These are phyloP conservation scores for Artemisia argyi DNA, from an alignment of 129 eudicot genomes.

Conservation along the genomic window DNA sequence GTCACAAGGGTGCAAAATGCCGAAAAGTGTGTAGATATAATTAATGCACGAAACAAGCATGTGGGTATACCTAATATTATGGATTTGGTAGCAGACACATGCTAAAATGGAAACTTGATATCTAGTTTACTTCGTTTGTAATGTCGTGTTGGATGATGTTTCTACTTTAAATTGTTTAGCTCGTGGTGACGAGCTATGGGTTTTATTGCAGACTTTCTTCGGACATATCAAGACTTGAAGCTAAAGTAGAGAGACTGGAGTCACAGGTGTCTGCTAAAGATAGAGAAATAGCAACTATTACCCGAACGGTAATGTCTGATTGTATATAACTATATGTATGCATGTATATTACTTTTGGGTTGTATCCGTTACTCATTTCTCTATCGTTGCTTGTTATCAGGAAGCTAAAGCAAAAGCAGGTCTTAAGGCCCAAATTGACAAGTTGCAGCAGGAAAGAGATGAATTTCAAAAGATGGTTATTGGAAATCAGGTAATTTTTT, in stretches of 20 bases:
- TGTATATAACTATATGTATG: neutral
- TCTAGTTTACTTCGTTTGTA: slow-evolving; percentile 15
- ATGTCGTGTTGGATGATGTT: slow-evolving; percentile 6
- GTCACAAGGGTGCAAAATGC: slow-evolving; percentile 5
- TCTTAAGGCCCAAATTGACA: slow-evolving; percentile 83
- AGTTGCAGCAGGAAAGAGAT: slow-evolving; percentile 96
- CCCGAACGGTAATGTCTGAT: slow-evolving; percentile 62
- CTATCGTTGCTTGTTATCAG: slow-evolving; percentile 33
- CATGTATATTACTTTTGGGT: neutral
- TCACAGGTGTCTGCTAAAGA: slow-evolving; percentile 74
- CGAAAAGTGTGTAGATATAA: neutral
- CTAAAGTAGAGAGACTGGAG: slow-evolving; percentile 89
- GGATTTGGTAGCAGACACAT: slow-evolving; percentile 8
- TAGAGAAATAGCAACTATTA: slow-evolving; percentile 91
- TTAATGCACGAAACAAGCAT: slow-evolving; percentile 1
- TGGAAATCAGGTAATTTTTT: slow-evolving; percentile 72
- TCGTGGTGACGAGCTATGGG: neutral
- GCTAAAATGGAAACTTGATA: slow-evolving; percentile 1
- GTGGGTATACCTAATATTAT: neutral
- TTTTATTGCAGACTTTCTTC: slow-evolving; percentile 54
- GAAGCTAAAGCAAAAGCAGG: slow-evolving; percentile 94
- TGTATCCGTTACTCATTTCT: neutral
- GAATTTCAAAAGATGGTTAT: slow-evolving; percentile 96
- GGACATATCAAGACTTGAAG: slow-evolving; percentile 93
- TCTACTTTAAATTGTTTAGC: neutral